Conservation (phyloP, 352 stramenopile species). For the Globisporangium nunn region DNA sequence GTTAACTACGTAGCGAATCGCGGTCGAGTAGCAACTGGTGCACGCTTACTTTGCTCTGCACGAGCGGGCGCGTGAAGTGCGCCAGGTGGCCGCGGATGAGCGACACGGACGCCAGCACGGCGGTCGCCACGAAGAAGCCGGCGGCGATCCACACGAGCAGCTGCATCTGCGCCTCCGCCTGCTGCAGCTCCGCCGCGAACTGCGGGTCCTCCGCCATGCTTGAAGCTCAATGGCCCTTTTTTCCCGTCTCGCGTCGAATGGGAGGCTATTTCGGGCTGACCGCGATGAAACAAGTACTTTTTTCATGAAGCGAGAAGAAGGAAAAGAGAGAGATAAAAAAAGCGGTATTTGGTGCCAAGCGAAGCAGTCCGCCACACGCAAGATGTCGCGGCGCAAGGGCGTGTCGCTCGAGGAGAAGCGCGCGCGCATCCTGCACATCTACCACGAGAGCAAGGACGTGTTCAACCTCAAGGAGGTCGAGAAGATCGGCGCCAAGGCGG, state of each 20-base stretch:
- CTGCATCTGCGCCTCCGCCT: slow-evolving; percentile 55
- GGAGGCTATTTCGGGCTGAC: too few relatives aligned
- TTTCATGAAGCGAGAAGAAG: too few relatives aligned
- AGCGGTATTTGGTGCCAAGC: too few relatives aligned
- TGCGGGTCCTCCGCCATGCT: too few relatives aligned
- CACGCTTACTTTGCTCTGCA: slow-evolving; percentile 91
- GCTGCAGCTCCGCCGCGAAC: slow-evolving; percentile 8
- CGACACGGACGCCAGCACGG: slow-evolving; percentile 82
- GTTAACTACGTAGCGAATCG: too few relatives aligned
- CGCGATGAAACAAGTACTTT: too few relatives aligned
- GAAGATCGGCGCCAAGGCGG: slow-evolving; percentile 79
- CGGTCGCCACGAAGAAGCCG: slow-evolving; percentile 87
- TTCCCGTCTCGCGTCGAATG: too few relatives aligned
- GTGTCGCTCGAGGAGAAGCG: slow-evolving; percentile 85
- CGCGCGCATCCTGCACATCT: slow-evolving; percentile 77
- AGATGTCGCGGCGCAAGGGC: slow-evolving; percentile 48
- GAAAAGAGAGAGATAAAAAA: too few relatives aligned
- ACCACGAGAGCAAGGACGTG: slow-evolving; percentile 81
- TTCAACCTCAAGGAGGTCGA: slow-evolving; percentile 86
- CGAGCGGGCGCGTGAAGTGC: slow-evolving; percentile 90
- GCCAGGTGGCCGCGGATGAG: slow-evolving; percentile 89
- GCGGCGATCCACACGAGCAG: slow-evolving; percentile 79
- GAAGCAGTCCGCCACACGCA: background rate
- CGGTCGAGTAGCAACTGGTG: too few relatives aligned
- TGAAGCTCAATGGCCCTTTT: too few relatives aligned